Evolutionary conservation across 139 green algal species (phyloP).

Genomic region (Asterochloris sp.): DNA sequence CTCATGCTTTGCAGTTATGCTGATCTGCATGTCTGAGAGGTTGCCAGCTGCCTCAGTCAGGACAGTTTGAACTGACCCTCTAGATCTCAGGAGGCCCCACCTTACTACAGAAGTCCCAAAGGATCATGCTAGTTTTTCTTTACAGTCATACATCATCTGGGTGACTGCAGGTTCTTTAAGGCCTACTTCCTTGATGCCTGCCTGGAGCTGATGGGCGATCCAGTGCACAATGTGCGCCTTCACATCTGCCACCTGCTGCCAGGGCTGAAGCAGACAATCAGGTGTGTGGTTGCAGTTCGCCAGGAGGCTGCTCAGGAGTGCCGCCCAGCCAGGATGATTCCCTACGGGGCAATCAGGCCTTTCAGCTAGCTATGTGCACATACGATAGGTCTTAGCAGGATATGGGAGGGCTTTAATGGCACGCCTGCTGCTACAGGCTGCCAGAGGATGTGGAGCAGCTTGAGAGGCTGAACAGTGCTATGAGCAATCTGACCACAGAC

Average conservation of each 20-base stretch:
- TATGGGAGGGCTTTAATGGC: neutral
- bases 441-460: conserved; percentile 68
- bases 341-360: neutral
- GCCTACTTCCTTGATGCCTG: conserved; percentile 43
- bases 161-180: conserved; percentile 42
- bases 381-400: neutral
- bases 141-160: too few species aligned
- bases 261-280: conserved; percentile 40
- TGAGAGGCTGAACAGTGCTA: conserved; percentile 71
- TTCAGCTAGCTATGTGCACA: neutral
- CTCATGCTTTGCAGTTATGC: neutral
- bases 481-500: conserved; percentile 73
- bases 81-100: neutral
- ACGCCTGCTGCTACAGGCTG: conserved; percentile 37
- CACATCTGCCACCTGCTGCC: conserved; percentile 44
- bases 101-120: neutral
- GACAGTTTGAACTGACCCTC: neutral
- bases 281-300: neutral
- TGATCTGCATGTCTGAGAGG: neutral
- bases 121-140: neutral
- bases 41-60: neutral
- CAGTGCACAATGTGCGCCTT: conserved; percentile 64
- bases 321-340: neutral
- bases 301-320: neutral
- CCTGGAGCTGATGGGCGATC: conserved; percentile 55